A percentile compares a stretch with the other conserved stretches of the same genome.
Conservation (phyloP, 208 protist genomes). For the Endotrypanum monterogeii region DNA sequence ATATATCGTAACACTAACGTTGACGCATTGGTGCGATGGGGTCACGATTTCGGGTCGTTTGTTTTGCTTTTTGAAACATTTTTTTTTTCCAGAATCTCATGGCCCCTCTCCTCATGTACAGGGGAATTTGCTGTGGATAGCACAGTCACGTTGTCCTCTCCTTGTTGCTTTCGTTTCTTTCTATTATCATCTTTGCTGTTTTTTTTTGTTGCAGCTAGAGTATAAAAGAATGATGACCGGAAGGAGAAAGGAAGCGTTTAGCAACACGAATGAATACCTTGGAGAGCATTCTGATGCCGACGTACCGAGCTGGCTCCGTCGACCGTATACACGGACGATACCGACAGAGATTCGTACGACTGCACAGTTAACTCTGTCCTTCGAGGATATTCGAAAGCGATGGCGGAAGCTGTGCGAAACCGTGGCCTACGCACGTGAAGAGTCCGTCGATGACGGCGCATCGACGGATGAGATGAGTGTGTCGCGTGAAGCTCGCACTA, state of each 20-base stretch:
- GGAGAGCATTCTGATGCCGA: background rate
- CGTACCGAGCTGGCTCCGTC: conserved; percentile 28
- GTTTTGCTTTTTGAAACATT: too few relatives aligned
- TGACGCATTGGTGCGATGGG: too few relatives aligned
- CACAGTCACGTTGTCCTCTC: background rate
- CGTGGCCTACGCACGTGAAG: background rate
- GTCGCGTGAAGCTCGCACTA: background rate
- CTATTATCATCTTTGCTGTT: too few relatives aligned
- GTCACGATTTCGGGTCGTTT: too few relatives aligned
- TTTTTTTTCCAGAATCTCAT: too few relatives aligned
- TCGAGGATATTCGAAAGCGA: conserved; percentile 50
- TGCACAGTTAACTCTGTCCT: conserved; percentile 41
- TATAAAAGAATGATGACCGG: background rate
- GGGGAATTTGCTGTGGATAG: too few relatives aligned
- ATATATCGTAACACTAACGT: too few relatives aligned
- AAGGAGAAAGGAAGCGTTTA: background rate
- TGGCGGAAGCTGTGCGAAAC: conserved; percentile 37
- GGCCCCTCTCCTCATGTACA: too few relatives aligned
- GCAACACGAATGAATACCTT: background rate
- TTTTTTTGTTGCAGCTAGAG: too few relatives aligned
- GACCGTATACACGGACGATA: conserved; percentile 70
- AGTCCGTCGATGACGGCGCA: too few relatives aligned
- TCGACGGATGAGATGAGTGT: background rate
- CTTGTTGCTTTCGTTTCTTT: background rate
- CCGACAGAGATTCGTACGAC: conserved; percentile 41